Evolutionary conservation across 495 filamentous ascomycete genomes (phyloP).

Genomic region (Tuber indicum): DNA sequence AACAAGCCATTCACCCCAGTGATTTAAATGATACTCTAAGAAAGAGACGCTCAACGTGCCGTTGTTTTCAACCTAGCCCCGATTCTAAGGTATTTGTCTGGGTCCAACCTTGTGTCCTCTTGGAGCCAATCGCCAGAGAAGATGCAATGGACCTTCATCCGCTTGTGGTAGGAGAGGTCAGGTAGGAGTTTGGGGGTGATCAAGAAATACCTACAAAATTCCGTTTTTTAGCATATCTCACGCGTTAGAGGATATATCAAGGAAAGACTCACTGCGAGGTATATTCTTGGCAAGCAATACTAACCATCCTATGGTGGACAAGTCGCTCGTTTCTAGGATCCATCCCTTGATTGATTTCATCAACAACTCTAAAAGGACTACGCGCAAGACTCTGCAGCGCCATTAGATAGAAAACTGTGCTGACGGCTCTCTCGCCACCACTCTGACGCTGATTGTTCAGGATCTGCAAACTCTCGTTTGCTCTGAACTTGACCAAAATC

Average conservation of each 20-base stretch:
- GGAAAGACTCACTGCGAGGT: constrained; percentile 50
- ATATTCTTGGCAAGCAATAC: constrained; percentile 74
- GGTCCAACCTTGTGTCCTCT: constrained; percentile 45
- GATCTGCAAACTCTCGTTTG: constrained; percentile 73
- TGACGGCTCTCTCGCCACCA: constrained; percentile 91
- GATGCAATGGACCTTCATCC: constrained; percentile 92
- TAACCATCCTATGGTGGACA: constrained; percentile 93
- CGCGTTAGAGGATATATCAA: background rate
- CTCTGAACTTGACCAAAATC: constrained; percentile 89
- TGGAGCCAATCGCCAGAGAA: constrained; percentile 89
- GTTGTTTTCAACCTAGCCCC: constrained; percentile 47
- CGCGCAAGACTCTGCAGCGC: constrained; percentile 88
- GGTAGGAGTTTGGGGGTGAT: constrained; percentile 96
- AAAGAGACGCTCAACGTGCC: background rate
- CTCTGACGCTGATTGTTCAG: constrained; percentile 90
- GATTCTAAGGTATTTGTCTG: constrained; percentile 51
- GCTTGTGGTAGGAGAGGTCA: constrained; percentile 72
- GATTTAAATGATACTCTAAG: background rate
- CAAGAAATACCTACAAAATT: constrained; percentile 65
- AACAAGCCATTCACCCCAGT: background rate
- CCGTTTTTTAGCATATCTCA: constrained; percentile 12
- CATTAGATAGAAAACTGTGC: constrained; percentile 99
- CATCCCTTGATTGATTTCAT: constrained; percentile 99
- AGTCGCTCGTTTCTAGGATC: constrained; percentile 96
- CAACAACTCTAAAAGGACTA: constrained; percentile 96